Evolutionary conservation across 2,329 filamentous ascomycete species (phyloP).

Genomic region (Metarhizium brunneum): DNA sequence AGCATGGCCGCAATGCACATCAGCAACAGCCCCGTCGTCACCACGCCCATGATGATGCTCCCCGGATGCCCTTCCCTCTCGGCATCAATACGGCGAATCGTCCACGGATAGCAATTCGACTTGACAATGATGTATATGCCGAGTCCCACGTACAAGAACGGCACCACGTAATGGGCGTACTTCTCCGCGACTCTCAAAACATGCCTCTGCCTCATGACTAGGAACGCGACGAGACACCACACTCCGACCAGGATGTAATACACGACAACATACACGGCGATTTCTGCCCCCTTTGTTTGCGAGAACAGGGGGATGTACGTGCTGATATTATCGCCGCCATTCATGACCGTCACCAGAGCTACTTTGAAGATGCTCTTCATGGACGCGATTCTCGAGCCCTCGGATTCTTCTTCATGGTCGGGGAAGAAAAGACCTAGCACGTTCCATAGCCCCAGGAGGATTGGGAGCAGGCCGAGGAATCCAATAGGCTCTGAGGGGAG

Average conservation of each 20-base stretch:
- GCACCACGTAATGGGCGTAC: constrained; percentile 17
- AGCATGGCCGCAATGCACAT: constrained; percentile 7
- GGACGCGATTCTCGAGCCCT: constrained; percentile 4
- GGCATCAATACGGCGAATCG: constrained; percentile 20
- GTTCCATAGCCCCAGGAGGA: constrained; percentile 22
- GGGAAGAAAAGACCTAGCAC: constrained; percentile 12
- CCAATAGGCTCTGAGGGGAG: constrained; percentile 24
- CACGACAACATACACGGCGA: constrained; percentile 22
- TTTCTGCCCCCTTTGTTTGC: constrained; percentile 19
- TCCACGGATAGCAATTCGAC: constrained; percentile 24
- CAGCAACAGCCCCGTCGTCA: constrained; percentile 9
- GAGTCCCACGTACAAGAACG: constrained; percentile 23
- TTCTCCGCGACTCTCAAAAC: constrained; percentile 15
- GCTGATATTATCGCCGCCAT: constrained; percentile 26
- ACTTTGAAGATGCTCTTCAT: constrained; percentile 18
- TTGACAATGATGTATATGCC: constrained; percentile 23
- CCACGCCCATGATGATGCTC: constrained; percentile 8
- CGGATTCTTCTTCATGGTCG: constrained; percentile 7
- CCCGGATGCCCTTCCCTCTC: constrained; percentile 4
- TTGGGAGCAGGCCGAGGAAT: constrained; percentile 23
- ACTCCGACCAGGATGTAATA: constrained; percentile 23
- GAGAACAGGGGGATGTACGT: constrained; percentile 25
- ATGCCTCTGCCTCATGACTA: constrained; percentile 22
- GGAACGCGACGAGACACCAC: constrained; percentile 19
- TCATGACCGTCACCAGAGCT: constrained; percentile 22